phyloP scores from a whole-genome alignment of 225 moss, liverwort and hornwort genomes.

The Asterella californica region DNA sequence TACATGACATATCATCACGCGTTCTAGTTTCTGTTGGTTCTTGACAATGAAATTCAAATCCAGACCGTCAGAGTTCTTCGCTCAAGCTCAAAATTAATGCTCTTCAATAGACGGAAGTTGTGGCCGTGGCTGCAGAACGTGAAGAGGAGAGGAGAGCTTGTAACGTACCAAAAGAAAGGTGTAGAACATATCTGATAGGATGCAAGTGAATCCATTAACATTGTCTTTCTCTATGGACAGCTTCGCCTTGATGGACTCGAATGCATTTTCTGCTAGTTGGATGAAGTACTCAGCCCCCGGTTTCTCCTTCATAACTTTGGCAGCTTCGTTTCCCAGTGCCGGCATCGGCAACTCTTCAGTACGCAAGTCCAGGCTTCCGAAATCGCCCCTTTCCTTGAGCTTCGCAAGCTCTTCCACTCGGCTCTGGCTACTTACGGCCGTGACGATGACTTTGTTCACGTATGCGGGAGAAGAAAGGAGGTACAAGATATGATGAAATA shows the following conservation, averaged over 20 bases:
- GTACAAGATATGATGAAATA: neutral
- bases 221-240: neutral
- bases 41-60: neutral
- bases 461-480: neutral
- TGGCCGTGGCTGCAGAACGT: neutral
- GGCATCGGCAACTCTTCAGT: neutral
- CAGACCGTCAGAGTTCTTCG: no score
- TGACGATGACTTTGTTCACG: neutral
- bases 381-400: slow-evolving; percentile 11
- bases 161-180: slow-evolving; percentile 14
- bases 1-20: neutral
- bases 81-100: neutral
- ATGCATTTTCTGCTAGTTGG: neutral
- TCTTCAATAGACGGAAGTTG: no score
- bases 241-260: slow-evolving; percentile 12
- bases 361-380: slow-evolving; percentile 24
- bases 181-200: slow-evolving; percentile 21
- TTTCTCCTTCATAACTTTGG: neutral
- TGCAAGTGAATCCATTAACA: slow-evolving; percentile 11
- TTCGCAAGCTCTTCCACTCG: neutral
- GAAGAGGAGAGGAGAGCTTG: neutral
- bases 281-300: neutral
- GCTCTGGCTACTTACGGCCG: neutral
- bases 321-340: neutral
- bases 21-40: neutral